Evolutionary conservation across 2,329 filamentous ascomycete genomes (phyloP).

Genomic region (Fusarium transvaalense): DNA sequence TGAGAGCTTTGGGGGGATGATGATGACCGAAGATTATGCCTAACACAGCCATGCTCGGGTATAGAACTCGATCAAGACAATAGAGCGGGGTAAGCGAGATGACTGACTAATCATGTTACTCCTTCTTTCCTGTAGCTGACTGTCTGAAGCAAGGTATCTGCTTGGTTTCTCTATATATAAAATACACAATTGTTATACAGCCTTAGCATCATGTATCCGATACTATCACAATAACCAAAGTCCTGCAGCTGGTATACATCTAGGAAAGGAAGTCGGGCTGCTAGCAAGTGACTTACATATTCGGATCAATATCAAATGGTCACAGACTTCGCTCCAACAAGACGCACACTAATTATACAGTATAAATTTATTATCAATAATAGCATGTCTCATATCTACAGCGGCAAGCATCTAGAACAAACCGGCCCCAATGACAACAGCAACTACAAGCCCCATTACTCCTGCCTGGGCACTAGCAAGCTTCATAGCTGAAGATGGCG

Average conservation of each 20-base stretch:
- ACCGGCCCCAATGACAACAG: not conserved
- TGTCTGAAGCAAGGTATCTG: too few species aligned
- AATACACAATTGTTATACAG: too few species aligned
- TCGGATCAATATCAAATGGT: too few species aligned
- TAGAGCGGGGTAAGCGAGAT: not conserved
- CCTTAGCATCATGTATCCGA: too few species aligned
- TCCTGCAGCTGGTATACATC: not conserved
- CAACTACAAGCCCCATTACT: not conserved
- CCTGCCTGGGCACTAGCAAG: not conserved
- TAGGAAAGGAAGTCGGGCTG: too few species aligned
- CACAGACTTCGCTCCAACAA: too few species aligned
- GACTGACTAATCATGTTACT: not conserved
- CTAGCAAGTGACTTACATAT: too few species aligned
- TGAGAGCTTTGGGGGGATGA: not conserved
- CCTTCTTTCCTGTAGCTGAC: not conserved
- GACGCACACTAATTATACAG: not conserved
- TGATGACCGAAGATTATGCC: not conserved
- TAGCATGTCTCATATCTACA: not conserved
- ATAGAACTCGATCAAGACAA: not conserved
- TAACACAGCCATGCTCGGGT: not conserved
- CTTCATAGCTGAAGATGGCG: slow-evolving; percentile 7
- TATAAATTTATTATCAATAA: not conserved
- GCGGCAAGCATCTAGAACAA: not conserved
- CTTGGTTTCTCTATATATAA: too few species aligned
- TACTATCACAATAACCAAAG: too few species aligned